Percentiles rank a stretch among this genome's conserved stretches.
These are phyloP conservation scores for Ophiocordyceps camponoti-saundersi DNA, from an alignment of 2,329 filamentous ascomycete genomes.

Conservation along the genomic window DNA sequence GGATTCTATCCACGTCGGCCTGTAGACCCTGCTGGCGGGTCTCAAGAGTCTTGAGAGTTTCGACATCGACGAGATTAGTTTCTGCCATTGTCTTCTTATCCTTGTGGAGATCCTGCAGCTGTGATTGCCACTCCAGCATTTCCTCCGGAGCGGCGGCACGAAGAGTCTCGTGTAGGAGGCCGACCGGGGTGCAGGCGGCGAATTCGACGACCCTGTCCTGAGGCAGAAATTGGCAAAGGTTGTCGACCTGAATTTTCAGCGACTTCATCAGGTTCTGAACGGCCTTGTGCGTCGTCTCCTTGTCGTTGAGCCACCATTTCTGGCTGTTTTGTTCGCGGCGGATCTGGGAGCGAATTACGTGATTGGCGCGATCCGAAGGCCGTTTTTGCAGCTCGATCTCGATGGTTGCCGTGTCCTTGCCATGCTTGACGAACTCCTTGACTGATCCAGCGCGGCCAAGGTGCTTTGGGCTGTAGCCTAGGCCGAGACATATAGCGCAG, in stretches of 20 bases:
- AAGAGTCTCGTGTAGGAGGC: conserved; percentile 72
- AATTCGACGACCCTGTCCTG: conserved; percentile 95
- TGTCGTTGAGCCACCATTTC: conserved; percentile 62
- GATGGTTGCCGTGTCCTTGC: conserved; percentile 57
- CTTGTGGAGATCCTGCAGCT: conserved; percentile 53
- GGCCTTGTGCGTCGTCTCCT: conserved; percentile 39
- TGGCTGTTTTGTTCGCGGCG: conserved; percentile 67
- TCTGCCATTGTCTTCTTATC: conserved; percentile 47
- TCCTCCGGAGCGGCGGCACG: conserved; percentile 70
- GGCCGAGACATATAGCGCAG: conserved; percentile 84
- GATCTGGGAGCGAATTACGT: conserved; percentile 59
- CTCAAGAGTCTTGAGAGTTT: conserved; percentile 50
- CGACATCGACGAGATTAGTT: conserved; percentile 39
- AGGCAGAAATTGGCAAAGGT: conserved; percentile 90
- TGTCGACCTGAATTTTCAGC: conserved; percentile 89
- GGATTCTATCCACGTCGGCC: conserved; percentile 67
- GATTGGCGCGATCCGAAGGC: conserved; percentile 44
- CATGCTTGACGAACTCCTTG: conserved; percentile 88
- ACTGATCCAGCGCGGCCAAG: conserved; percentile 74
- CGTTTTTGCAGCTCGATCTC: conserved; percentile 76
- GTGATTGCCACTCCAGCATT: conserved; percentile 62
- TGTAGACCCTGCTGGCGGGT: conserved; percentile 57
- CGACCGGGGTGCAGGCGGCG: conserved; percentile 63
- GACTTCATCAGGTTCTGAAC: conserved; percentile 50
- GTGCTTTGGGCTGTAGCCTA: conserved; percentile 69